Base-by-base conservation (phyloP, 805 yeast species). In the Hyphopichia homilentoma region DNA sequence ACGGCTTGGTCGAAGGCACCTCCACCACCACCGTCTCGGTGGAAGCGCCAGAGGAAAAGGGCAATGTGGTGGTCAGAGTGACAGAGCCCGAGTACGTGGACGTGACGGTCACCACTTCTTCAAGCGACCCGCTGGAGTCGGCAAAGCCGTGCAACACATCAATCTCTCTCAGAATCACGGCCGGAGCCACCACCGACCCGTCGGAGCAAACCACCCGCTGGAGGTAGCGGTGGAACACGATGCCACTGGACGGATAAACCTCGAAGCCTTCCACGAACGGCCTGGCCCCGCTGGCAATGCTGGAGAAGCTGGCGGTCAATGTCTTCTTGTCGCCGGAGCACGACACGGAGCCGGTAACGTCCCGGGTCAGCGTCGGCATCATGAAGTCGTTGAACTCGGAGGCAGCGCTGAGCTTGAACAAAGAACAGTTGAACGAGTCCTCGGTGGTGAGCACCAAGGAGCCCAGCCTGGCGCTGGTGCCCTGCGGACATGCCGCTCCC, bases 201-300 rank as follows among this genome's bases (percentile, higher is more conserved):
- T 39, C 39, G 6, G 28, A 33, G 30, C 51, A 47, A 5, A 16
- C 26, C 2, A 43, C 19, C 6, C 14, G 17, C 17, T 41, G 36
- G 7, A 27, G 32, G 21, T 35, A 43, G 12, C 25, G 23, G 22
- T 42, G 43, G 7, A 31, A 34, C 4, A 43, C 37, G 7, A 26
- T 16, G 7, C 30, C 14, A 14, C 16, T 25, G 1, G 29, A 16
- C 2, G 45, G 38, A 28, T 36, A 38, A 7, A n/a, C 21, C 26
- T 38, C 38, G 21, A 38, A 23, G 3, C 48, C 51, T 19, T 40
- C 29, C 13, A 45, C 17, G 27, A 45, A 47, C 4, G 39, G 38
- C 27, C 48, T 33, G 16, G 38, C 28, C 0, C 44, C 43, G 7
- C 12, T 30, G 5, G 41, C 33, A n/a, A 47, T 31, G 13, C 24